These are phyloP conservation scores for Diaporthe humulicola DNA, from an alignment of 2,329 filamentous ascomycete genomes.

Conservation along the genomic window DNA sequence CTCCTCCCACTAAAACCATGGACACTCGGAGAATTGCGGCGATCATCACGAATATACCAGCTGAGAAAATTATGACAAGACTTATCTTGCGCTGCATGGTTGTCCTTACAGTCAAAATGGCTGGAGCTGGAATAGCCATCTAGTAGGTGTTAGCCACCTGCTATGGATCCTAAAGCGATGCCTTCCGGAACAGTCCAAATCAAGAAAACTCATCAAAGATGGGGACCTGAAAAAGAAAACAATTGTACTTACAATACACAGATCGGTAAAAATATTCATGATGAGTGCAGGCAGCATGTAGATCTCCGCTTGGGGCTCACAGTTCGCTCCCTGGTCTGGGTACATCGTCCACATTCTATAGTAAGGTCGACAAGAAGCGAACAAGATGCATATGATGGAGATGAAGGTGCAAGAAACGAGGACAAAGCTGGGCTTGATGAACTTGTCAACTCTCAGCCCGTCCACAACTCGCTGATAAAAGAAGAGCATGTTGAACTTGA, in stretches of 20 bases:
- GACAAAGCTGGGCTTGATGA: conserved; percentile 52
- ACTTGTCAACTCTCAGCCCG: conserved; percentile 51
- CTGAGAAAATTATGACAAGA: conserved; percentile 49
- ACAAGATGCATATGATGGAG: conserved; percentile 46
- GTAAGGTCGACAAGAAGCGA: conserved; percentile 51
- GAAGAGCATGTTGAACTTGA: conserved; percentile 58
- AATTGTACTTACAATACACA: too few species aligned
- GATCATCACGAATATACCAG: conserved; percentile 51
- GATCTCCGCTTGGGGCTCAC: conserved; percentile 49
- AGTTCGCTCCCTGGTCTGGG: conserved; percentile 52
- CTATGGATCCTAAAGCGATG: too few species aligned
- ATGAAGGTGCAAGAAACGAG: conserved; percentile 46
- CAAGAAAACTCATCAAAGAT: too few species aligned
- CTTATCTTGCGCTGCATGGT: conserved; percentile 48
- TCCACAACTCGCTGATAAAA: conserved; percentile 54
- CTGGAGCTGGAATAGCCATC: conserved; percentile 52
- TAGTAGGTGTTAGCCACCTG: too few species aligned
- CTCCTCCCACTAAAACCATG: conserved; percentile 45
- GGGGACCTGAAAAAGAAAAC: too few species aligned
- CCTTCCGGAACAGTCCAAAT: too few species aligned
- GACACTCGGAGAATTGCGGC: conserved; percentile 46
- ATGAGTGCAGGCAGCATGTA: conserved; percentile 51
- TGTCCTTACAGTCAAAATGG: conserved; percentile 47
- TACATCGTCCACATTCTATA: conserved; percentile 51
- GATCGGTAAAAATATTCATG: conserved; percentile 51